Base-by-base conservation (phyloP, 768 basidiomycete genomes). In the Lyophyllum atratum region DNA sequence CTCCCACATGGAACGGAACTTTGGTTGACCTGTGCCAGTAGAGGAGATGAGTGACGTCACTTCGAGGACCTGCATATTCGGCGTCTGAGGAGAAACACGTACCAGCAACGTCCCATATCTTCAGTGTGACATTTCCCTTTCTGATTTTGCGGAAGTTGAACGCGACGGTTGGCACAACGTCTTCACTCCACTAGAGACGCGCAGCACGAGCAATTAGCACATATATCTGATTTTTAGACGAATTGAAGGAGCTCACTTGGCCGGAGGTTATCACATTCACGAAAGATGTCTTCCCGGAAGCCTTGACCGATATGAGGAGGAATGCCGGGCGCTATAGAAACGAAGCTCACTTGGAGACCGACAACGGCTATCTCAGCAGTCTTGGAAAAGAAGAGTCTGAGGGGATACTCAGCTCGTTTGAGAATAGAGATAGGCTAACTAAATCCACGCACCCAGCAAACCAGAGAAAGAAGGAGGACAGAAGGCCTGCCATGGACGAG, bases 81-180 rank as follows among this genome's bases (percentile, higher is more conserved):
- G 15, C 34, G 33, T 17, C 50, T 33, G 29, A 25, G 46, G 6
- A 29, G n/a, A 48, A 17, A 8, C 55, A 62, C 84, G 63, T 60
- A 92, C 89, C 93, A 59, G 94, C 94, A 37, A 97, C 91, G 70
- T 97, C 95, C 95, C 95, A 97, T 47, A 97, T 86, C 70, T 94
- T 96, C 67, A 97, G 76, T 0, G 91, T 93, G 1, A 96, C 86
- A 58, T 93, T 95, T 12, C 93, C 93, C 66, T 92, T 93, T 59
- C 88, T 79, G 12, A 96, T 87, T 70, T 92, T 93, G 19, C 92
- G 82, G 65, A 94, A 86, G 64, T 94, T 95, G 78, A 94, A 97
- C 7, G 94, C 93, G 21, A 97, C 90, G 1, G 95, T 97, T 0
- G 95, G 95, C 0, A 94, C 94, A n/a, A 95, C 93, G 53, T 96